These are phyloP conservation scores for Eugenia klotzschiana DNA, from an alignment of 441 rosid genomes.

Conservation along the genomic window DNA sequence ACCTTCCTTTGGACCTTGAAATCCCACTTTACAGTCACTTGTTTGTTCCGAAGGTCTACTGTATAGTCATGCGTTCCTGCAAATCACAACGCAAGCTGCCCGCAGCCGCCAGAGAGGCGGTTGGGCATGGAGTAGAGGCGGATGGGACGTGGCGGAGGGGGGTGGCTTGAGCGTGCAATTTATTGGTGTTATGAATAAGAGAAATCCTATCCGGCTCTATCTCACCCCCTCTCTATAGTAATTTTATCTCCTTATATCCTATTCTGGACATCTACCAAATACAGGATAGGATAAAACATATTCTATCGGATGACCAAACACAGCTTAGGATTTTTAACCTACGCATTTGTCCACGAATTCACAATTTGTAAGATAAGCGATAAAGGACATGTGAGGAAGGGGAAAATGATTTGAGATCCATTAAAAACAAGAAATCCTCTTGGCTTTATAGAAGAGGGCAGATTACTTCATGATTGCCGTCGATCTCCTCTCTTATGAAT, in stretches of 20 bases:
- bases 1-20: conserved; percentile 4
- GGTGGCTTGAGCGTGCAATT: too few species aligned
- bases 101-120: too few species aligned
- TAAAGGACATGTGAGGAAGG: neutral
- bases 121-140: too few species aligned
- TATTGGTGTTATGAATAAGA: too few species aligned
- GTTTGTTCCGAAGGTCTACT: conserved; percentile 32
- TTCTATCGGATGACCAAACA: too few species aligned
- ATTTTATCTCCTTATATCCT: too few species aligned
- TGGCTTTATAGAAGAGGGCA: neutral
- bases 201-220: too few species aligned
- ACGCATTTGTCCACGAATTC: neutral
- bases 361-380: neutral
- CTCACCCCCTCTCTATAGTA: too few species aligned
- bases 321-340: too few species aligned
- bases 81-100: neutral
- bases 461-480: neutral
- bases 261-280: too few species aligned
- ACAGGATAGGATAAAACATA: too few species aligned
- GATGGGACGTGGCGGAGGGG: too few species aligned
- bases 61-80: conserved; percentile 44
- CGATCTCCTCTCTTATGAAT: neutral
- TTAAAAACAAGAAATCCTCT: neutral
- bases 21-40: conserved; percentile 36
- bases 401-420: neutral